Evolutionary conservation across 1,139 yeast genomes (phyloP).

Genomic region (Petasospora rhodanensis): DNA sequence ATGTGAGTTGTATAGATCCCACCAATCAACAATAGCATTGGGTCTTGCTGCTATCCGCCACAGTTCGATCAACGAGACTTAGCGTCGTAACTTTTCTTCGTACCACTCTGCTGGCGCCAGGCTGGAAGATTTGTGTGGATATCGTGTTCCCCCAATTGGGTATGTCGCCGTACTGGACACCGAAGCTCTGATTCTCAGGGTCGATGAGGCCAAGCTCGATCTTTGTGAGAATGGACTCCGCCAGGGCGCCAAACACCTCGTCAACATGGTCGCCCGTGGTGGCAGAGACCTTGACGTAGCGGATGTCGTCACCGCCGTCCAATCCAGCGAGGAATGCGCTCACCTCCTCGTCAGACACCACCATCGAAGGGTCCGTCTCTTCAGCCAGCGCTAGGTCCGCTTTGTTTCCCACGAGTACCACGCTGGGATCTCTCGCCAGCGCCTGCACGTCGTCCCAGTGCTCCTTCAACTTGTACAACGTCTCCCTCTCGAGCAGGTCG

Average conservation of each 20-base stretch:
- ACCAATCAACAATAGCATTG: slow-evolving; percentile 31
- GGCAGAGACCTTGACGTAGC: slow-evolving; percentile 57
- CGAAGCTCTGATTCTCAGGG: slow-evolving; percentile 11
- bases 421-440: slow-evolving; percentile 67
- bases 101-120: slow-evolving; percentile 1
- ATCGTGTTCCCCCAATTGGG: slow-evolving; percentile 8
- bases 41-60: slow-evolving; percentile 5
- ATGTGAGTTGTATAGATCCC: too few relatives aligned
- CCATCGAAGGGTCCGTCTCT: slow-evolving; percentile 37
- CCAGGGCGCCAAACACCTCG: slow-evolving; percentile 44
- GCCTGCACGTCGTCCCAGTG: slow-evolving; percentile 83
- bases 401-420: slow-evolving; percentile 69
- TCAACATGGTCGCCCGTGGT: slow-evolving; percentile 70
- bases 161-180: slow-evolving; percentile 9
- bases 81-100: slow-evolving; percentile 12
- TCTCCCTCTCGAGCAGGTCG: slow-evolving; percentile 33
- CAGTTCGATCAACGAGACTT: slow-evolving; percentile 12
- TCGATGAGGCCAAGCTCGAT: slow-evolving; percentile 9
- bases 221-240: slow-evolving; percentile 10
- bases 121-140: slow-evolving; percentile 6
- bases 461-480: slow-evolving; percentile 51
- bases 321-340: slow-evolving; percentile 2
- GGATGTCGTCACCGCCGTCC: slow-evolving; percentile 3
- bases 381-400: too few relatives aligned
- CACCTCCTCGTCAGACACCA: slow-evolving; percentile 22